Percentiles rank a stretch among this genome's conserved stretches.
Evolutionary conservation across 2,329 filamentous ascomycete genomes (phyloP).

Genomic region (Claviceps capensis): DNA sequence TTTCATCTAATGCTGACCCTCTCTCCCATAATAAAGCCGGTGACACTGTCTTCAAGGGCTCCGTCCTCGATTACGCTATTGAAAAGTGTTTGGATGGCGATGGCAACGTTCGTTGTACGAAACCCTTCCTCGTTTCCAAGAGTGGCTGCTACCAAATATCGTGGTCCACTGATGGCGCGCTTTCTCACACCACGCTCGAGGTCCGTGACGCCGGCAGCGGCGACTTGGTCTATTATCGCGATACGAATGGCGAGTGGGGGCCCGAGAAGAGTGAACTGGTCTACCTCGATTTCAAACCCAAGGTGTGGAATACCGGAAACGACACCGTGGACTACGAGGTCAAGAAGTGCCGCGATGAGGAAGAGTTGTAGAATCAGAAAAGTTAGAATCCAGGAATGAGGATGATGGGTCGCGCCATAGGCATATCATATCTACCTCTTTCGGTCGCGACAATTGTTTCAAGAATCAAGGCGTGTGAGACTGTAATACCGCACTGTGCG

Average conservation of each 20-base stretch:
- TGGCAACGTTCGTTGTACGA: constrained; percentile 24
- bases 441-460: no score
- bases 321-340: constrained; percentile 30
- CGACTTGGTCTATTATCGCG: constrained; percentile 30
- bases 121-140: constrained; percentile 25
- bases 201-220: constrained; percentile 20
- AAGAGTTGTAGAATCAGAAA: background rate
- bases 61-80: constrained; percentile 27
- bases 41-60: constrained; percentile 17
- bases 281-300: constrained; percentile 32
- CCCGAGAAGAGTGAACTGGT: constrained; percentile 30
- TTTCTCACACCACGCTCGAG: constrained; percentile 28
- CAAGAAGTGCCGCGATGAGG: constrained; percentile 5
- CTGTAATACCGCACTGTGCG: no score
- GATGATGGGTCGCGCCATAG: no score
- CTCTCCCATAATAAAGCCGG: constrained; percentile 3
- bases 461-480: no score
- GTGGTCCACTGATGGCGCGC: constrained; percentile 23
- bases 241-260: constrained; percentile 31
- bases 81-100: constrained; percentile 26
- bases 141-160: constrained; percentile 26
- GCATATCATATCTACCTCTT: no score
- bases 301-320: constrained; percentile 28
- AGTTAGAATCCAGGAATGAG: background rate
- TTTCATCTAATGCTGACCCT: no score